Evolutionary conservation across 257 asterid genomes (phyloP), one percentile per base, ranked within the genome.

Genomic region (Fraxinus quadrangulata): DNA sequence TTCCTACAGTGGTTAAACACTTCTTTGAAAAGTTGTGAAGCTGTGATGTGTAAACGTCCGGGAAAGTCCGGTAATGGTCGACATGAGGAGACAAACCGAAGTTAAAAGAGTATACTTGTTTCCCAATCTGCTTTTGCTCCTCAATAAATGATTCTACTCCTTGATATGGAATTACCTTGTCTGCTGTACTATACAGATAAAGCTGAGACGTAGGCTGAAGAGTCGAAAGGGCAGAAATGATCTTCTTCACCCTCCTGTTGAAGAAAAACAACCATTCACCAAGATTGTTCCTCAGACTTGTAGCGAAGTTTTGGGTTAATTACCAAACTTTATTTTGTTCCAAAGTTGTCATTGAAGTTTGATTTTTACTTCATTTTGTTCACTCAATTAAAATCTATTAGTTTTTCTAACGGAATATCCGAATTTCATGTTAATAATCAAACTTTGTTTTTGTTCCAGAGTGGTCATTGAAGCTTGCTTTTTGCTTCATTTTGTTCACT

Each of bases 71-170:
- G 85, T 84, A 94, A 84, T 94, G 97, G 75, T 94, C 98, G 28
- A 94, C 97, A 66, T 94, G 97, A 51, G 97, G 97, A 63, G 97
- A 91, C 24, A 88, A 80, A 13, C 88, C 84, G 73, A 94, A 94
- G 79, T 91, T 86, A 72, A 81, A 89, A 26, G 90, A 77, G 70
- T 31, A 63, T 16, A 89, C 97, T 67, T 40, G 72, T 78, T 75
- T 89, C 79, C 97, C 92, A 1, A 12, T 75, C 83, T 72, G 77
- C 76, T 74, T 83, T 86, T 94, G 98, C 59, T 88, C 88, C 75
- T 90, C 84, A 3, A 94, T 83, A 74, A 89, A 92, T 28, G 88
- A 79, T 65, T 92, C 94, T 23, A 91, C 87, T 5, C 96, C 83
- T 77, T 59, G 80, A 79, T 66, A 83, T 9, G 97, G 97, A 83